Base-by-base conservation (phyloP, 768 basidiomycete genomes). In the Suillus weaverae region DNA sequence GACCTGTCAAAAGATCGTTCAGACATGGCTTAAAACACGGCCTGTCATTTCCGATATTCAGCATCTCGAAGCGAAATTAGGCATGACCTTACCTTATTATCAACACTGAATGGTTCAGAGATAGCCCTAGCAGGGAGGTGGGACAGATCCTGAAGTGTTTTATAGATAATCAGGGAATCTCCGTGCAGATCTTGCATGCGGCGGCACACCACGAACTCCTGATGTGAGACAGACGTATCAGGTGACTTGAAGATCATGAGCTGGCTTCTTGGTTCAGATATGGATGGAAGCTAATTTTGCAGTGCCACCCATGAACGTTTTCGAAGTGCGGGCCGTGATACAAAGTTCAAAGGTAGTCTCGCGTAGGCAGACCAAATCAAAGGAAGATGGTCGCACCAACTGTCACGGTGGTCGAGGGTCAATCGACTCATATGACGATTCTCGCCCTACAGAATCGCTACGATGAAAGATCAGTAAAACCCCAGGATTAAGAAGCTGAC, bases 81-180 rank as follows among this genome's bases (percentile, higher is more conserved):
- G 7, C 22, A 51, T 51, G 30, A 51, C 30, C 32, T 35, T 35
- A 54, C 53, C 53, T 54, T 33, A 33, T 33, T 6, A 11, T 13
- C 11, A 35, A 33, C 32, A 54, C 20, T n/a, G 20, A 35, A 54
- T 54, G 53, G 53, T 35, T 35, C 53, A 13, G 53, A 33, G 33
- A 35, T 20, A 35, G 53, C 33, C 10, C 32, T 1, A 18, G 51
- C 51, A 9, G 32, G 30, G 4, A 20, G 4, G 53, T 54, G 33
- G 5, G 20, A 33, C 6, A 20, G 10, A 33, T 33, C 5, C 53
- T 54, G 32, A n/a, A 54, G 32, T 20, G 11, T n/a, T 54, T 33
- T 54, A 54, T 54, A 54, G 32, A 54, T 54, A 13, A 11, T 35
- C 53, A n/a, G 53, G 53, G 11, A 33, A 54, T 54, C 53, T 54